phyloP scores from a whole-genome alignment of 2,329 filamentous ascomycete genomes.

The Trichoderma arundinaceum region DNA sequence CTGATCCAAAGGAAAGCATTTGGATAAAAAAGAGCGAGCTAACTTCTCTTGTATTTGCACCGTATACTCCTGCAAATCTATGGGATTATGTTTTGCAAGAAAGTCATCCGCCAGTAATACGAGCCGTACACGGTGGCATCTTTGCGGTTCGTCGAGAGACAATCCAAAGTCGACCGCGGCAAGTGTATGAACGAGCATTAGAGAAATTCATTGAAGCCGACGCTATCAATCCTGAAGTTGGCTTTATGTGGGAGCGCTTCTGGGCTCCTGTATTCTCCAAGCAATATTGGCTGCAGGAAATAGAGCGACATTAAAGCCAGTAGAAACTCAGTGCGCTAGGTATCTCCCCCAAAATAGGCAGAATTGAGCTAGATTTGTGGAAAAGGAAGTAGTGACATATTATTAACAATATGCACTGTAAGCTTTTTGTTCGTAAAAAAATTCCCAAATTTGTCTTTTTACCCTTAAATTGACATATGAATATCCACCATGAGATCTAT shows the following conservation, averaged over 20 bases:
- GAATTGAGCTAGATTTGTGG: too few relatives aligned
- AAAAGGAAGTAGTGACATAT: too few relatives aligned
- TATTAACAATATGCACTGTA: too few relatives aligned
- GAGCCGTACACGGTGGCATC: constrained; percentile 14
- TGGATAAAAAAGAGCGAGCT: constrained; percentile 23
- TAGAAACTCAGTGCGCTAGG: too few relatives aligned
- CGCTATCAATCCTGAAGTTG: constrained; percentile 19
- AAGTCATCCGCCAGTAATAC: constrained; percentile 16
- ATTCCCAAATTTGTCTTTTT: too few relatives aligned
- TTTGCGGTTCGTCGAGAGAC: constrained; percentile 29
- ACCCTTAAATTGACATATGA: too few relatives aligned
- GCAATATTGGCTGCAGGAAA: constrained; percentile 12
- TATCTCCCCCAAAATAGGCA: too few relatives aligned
- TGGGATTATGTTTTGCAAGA: constrained; percentile 19
- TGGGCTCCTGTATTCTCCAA: constrained; percentile 26
- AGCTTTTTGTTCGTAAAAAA: too few relatives aligned
- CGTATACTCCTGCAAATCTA: constrained; percentile 20
- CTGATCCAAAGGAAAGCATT: constrained; percentile 26
- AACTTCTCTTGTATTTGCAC: background rate
- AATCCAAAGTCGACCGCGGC: constrained; percentile 14
- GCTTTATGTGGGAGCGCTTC: constrained; percentile 30
- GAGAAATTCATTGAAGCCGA: constrained; percentile 23
- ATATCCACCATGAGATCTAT: too few relatives aligned
- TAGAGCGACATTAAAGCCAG: background rate
- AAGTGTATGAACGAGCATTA: constrained; percentile 23